These are phyloP conservation scores for Phaeophleospora eucalypticola DNA, from an alignment of 2,329 filamentous ascomycete species.

Conservation along the genomic window DNA sequence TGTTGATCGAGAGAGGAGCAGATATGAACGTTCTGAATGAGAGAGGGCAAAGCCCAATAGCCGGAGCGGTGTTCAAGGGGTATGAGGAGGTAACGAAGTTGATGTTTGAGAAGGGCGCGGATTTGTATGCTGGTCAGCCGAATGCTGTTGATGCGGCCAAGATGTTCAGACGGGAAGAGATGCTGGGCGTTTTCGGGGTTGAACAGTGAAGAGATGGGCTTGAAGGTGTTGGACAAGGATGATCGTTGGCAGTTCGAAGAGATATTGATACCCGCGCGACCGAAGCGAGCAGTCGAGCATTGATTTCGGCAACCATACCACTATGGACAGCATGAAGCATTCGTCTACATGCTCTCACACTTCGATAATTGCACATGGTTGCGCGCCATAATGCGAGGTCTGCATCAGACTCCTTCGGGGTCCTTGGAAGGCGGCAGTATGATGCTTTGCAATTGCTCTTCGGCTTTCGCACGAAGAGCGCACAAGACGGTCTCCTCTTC, in stretches of 20 bases:
- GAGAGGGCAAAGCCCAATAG: constrained; percentile 63
- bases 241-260: background rate
- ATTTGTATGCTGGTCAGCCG: constrained; percentile 40
- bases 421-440: too few relatives aligned
- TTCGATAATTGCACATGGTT: too few relatives aligned
- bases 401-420: too few relatives aligned
- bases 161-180: constrained; percentile 43
- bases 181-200: constrained; percentile 34
- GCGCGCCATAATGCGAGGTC: too few relatives aligned
- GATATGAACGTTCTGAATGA: constrained; percentile 67
- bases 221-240: background rate
- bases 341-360: too few relatives aligned
- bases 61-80: constrained; percentile 69
- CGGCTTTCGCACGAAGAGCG: too few relatives aligned
- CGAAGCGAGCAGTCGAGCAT: constrained; percentile 15
- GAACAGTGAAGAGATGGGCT: constrained; percentile 14
- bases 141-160: constrained; percentile 45
- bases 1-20: constrained; percentile 60
- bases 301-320: too few relatives aligned
- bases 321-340: too few relatives aligned
- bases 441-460: too few relatives aligned
- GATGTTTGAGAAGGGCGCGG: constrained; percentile 42
- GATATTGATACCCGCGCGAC: constrained; percentile 5
- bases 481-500: too few relatives aligned
- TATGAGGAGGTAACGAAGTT: constrained; percentile 61